Conservation (phyloP, 805 yeast species). For the Dipodascopsis tothii region DNA sequence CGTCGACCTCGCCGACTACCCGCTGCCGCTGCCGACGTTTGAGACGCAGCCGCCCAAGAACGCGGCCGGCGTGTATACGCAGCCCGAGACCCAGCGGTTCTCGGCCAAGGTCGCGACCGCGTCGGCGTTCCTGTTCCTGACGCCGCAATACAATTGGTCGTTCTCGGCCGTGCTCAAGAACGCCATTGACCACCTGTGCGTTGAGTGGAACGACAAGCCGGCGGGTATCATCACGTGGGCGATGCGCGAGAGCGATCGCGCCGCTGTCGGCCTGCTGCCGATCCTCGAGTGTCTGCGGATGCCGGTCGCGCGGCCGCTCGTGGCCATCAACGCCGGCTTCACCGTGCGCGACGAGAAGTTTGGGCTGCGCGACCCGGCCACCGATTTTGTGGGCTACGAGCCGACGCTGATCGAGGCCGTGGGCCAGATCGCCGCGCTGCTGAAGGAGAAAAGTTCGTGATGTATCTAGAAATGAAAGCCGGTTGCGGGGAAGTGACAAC, state of each 20-base stretch:
- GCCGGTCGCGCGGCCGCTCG: background rate
- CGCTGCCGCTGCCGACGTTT: slow-evolving; percentile 6
- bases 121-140: slow-evolving; percentile 32
- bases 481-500: too few species aligned
- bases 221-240: slow-evolving; percentile 30
- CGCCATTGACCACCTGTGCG: slow-evolving; percentile 33
- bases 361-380: too few species aligned
- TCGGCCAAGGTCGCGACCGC: slow-evolving; percentile 6
- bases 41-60: slow-evolving; percentile 12
- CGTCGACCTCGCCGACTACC: slow-evolving; percentile 9
- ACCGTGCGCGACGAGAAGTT: too few species aligned
- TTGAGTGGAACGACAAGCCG: slow-evolving; percentile 35
- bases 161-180: slow-evolving; percentile 36
- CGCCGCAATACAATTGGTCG: slow-evolving; percentile 37
- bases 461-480: too few species aligned
- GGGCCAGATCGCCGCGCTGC: too few species aligned
- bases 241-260: background rate
- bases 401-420: too few species aligned
- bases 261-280: background rate
- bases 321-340: background rate
- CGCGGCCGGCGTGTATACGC: slow-evolving; percentile 13
- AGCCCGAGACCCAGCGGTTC: slow-evolving; percentile 11
- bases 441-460: too few species aligned
- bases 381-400: too few species aligned
- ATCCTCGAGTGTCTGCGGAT: background rate